Percentiles rank a stretch among this genome's conserved stretches.
These are phyloP conservation scores for Xylogone sp. DNA, from an alignment of 2,329 filamentous ascomycete species.

Conservation along the genomic window DNA sequence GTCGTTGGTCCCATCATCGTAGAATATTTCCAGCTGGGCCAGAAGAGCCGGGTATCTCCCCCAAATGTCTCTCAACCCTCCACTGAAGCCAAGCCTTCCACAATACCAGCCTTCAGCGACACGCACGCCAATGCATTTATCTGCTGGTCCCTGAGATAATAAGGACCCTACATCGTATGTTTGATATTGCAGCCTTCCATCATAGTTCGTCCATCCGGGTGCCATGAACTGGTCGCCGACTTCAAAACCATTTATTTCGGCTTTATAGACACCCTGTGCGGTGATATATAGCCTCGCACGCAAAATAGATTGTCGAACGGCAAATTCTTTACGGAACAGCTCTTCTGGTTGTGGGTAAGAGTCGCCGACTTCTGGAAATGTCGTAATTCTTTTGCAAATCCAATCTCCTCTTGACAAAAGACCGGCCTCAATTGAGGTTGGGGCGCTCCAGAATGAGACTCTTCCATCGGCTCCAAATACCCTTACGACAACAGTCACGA, in stretches of 20 bases:
- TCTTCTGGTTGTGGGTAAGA: conserved; percentile 24
- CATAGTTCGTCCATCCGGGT: conserved; percentile 42
- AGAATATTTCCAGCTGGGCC: conserved; percentile 29
- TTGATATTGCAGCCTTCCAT: conserved; percentile 47
- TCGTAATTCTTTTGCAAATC: conserved; percentile 9
- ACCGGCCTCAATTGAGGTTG: conserved; percentile 28
- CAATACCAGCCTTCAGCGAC: conserved; percentile 49
- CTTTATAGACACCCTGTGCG: conserved; percentile 31
- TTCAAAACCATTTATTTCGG: conserved; percentile 30
- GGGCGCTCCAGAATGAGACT: conserved; percentile 25
- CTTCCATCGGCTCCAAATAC: conserved; percentile 19
- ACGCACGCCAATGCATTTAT: conserved; percentile 36
- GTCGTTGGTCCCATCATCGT: conserved; percentile 26
- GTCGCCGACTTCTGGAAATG: no score
- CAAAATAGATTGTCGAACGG: conserved; percentile 6
- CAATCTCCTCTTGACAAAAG: conserved; percentile 30
- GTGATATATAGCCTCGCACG: conserved; percentile 32
- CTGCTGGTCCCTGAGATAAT: conserved; percentile 23
- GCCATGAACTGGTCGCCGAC: conserved; percentile 29
- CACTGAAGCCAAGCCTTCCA: conserved; percentile 31
- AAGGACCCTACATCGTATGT: conserved; percentile 46
- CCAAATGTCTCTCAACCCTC: conserved; percentile 30
- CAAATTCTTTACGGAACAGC: conserved; percentile 32
- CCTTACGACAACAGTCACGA: conserved; percentile 24
- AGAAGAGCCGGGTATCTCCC: conserved; percentile 31